phyloP scores from a whole-genome alignment of 108 stramenopile species.

The Fistulifera solaris region DNA sequence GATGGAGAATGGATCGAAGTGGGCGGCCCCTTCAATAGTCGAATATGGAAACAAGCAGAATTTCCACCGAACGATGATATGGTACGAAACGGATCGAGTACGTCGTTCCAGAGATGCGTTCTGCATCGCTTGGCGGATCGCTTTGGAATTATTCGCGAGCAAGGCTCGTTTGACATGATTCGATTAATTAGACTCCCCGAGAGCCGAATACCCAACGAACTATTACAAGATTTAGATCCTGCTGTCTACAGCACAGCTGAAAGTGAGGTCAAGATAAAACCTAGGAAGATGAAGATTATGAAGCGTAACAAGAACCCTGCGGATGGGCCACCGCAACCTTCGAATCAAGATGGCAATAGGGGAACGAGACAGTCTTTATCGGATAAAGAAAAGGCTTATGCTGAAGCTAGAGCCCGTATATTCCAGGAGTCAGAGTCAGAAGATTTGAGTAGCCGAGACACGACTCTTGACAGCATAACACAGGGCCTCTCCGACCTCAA shows the following conservation, averaged over 20 bases:
- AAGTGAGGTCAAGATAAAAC: slow-evolving; percentile 13
- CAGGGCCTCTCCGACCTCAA: slow-evolving; percentile 3
- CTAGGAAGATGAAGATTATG: slow-evolving; percentile 45
- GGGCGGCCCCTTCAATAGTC: slow-evolving; percentile 61
- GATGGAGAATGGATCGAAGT: slow-evolving; percentile 39
- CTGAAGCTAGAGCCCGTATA: slow-evolving; percentile 85
- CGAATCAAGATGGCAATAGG: slow-evolving; percentile 21
- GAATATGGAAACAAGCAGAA: slow-evolving; percentile 15
- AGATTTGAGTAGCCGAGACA: not conserved
- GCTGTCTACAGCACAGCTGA: not conserved
- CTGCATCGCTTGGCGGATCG: slow-evolving; percentile 87
- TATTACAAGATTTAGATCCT: slow-evolving; percentile 13
- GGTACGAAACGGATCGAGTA: slow-evolving; percentile 11
- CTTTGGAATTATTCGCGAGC: slow-evolving; percentile 68
- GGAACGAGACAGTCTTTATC: slow-evolving; percentile 18
- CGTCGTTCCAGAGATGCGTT: slow-evolving; percentile 79
- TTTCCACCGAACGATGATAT: not conserved
- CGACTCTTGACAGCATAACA: not conserved
- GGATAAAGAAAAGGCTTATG: slow-evolving; percentile 88
- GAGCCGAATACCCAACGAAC: slow-evolving; percentile 16
- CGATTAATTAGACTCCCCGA: slow-evolving; percentile 22
- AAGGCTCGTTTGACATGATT: slow-evolving; percentile 26
- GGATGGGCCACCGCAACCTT: not conserved
- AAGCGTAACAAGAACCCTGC: slow-evolving; percentile 17
- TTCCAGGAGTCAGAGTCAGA: slow-evolving; percentile 38